These are phyloP conservation scores for Lentinula boryana DNA, from an alignment of 768 basidiomycete genomes.

Conservation along the genomic window DNA sequence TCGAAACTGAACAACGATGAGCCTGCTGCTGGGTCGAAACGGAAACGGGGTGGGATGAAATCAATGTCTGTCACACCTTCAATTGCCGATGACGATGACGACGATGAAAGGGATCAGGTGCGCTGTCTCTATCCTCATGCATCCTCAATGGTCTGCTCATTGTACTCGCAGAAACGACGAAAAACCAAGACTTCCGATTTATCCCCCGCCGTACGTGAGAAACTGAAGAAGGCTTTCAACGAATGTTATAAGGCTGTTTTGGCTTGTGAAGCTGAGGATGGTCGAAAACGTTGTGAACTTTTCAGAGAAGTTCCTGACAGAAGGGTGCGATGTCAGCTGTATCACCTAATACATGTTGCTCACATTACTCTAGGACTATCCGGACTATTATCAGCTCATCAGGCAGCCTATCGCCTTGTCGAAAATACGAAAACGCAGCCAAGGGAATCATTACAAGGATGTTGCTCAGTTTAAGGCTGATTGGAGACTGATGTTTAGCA, in stretches of 20 bases:
- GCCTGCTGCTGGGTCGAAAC: constrained; percentile 50
- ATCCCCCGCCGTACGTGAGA: constrained; percentile 53
- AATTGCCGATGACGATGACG: constrained; percentile 68
- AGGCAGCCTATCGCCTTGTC: constrained; percentile 82
- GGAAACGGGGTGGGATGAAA: constrained; percentile 67
- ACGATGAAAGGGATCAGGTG: constrained; percentile 58
- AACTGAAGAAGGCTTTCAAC: constrained; percentile 79
- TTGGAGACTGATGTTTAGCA: constrained; percentile 89
- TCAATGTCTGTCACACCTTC: constrained; percentile 76
- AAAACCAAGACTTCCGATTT: constrained; percentile 65
- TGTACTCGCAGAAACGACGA: constrained; percentile 68
- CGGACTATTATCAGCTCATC: constrained; percentile 91
- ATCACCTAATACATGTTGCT: constrained; percentile 4
- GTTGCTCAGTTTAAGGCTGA: constrained; percentile 70
- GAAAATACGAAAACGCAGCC: constrained; percentile 74
- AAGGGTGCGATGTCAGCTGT: constrained; percentile 38
- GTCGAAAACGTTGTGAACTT: constrained; percentile 78
- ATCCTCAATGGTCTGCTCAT: background rate
- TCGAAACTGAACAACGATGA: constrained; percentile 44
- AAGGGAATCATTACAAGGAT: constrained; percentile 63
- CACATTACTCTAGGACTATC: constrained; percentile 58
- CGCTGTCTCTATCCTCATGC: constrained; percentile 11
- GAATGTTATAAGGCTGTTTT: constrained; percentile 73
- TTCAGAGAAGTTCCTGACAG: constrained; percentile 85
- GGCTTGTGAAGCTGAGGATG: constrained; percentile 63